phyloP scores from a whole-genome alignment of 1,284 basidiomycete genomes.

The Trametes pubescens region DNA sequence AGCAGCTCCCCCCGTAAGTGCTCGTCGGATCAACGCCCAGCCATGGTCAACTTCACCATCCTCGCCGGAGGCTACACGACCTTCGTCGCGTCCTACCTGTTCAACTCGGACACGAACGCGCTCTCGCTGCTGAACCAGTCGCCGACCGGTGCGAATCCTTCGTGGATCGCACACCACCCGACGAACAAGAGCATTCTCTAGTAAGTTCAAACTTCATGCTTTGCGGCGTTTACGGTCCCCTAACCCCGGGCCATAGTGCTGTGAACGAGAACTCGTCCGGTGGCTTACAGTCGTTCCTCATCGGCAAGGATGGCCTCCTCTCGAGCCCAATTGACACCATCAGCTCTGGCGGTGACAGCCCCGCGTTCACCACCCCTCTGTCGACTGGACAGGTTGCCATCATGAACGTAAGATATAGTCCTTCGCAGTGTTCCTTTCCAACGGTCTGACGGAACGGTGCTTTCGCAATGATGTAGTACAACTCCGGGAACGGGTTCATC shows the following conservation, averaged over 20 bases:
- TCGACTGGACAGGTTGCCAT: slow-evolving; percentile 65
- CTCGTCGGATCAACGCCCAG: neutral
- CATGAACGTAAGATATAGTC: slow-evolving; percentile 54
- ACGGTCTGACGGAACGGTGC: neutral
- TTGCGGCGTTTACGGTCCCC: neutral
- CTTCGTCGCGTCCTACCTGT: slow-evolving; percentile 68
- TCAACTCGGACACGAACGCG: slow-evolving; percentile 56
- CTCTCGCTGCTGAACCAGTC: slow-evolving; percentile 56
- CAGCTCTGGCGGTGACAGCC: slow-evolving; percentile 58
- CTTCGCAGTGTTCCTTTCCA: slow-evolving; percentile 4
- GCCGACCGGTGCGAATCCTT: slow-evolving; percentile 59
- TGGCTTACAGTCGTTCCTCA: slow-evolving; percentile 63
- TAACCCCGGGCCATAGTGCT: slow-evolving; percentile 48
- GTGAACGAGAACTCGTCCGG: slow-evolving; percentile 58
- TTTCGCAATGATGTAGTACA: slow-evolving; percentile 51
- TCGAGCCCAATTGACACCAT: slow-evolving; percentile 56
- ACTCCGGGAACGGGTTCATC: slow-evolving; percentile 62
- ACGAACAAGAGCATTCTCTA: slow-evolving; percentile 65
- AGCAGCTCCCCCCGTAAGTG: neutral
- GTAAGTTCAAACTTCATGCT: slow-evolving; percentile 46
- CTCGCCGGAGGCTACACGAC: slow-evolving; percentile 67
- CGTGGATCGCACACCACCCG: slow-evolving; percentile 63
- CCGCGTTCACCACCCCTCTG: slow-evolving; percentile 59
- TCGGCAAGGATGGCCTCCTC: slow-evolving; percentile 55
- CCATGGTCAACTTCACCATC: slow-evolving; percentile 67